Evolutionary conservation across 116 monocot species (phyloP).

Genomic region (Iris pallida): DNA sequence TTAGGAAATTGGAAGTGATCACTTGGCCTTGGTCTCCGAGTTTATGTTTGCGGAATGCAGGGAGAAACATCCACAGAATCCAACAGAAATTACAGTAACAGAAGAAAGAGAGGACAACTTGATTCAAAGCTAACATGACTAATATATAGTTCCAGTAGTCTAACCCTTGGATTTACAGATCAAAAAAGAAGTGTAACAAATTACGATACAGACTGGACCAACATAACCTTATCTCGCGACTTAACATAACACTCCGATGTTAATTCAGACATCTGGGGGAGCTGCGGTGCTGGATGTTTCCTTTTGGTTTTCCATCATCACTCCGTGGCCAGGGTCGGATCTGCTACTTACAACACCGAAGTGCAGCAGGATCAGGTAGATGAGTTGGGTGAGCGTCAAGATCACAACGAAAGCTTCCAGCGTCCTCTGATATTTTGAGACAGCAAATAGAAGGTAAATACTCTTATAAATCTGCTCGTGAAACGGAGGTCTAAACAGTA

Average conservation of each 20-base stretch:
- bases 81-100: neutral
- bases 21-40: slow-evolving; percentile 42
- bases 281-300: slow-evolving; percentile 8
- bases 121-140: neutral
- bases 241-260: neutral
- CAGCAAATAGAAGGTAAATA: neutral
- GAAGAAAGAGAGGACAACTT: neutral
- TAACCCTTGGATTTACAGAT: no score
- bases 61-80: neutral
- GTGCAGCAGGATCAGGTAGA: slow-evolving; percentile 37
- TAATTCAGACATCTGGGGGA: slow-evolving; percentile 9
- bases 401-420: slow-evolving; percentile 45
- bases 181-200: no score
- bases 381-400: slow-evolving; percentile 39
- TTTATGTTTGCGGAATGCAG: slow-evolving; percentile 25
- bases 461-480: neutral
- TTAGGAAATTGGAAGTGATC: slow-evolving; percentile 50
- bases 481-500: neutral
- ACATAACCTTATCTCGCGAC: no score
- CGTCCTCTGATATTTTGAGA: slow-evolving; percentile 12
- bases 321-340: slow-evolving; percentile 12
- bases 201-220: no score
- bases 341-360: slow-evolving; percentile 25
- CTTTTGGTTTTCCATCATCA: neutral
- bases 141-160: no score